Percentiles rank a stretch among this genome's conserved stretches.
Conservation (phyloP, 805 yeast species). For the Blastobotrys muscicola region DNA sequence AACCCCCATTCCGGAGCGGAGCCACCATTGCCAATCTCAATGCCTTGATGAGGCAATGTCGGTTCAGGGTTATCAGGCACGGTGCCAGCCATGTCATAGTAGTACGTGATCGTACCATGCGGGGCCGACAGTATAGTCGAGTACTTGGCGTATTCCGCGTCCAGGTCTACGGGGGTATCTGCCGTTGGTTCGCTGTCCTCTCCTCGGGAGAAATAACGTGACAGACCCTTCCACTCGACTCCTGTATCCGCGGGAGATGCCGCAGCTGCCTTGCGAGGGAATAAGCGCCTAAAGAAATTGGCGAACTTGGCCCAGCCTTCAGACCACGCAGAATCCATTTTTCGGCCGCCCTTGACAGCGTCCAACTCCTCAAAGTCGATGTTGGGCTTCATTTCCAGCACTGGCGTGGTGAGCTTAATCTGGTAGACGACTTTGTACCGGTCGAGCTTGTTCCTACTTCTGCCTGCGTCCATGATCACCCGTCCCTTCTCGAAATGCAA, state of each 20-base stretch:
- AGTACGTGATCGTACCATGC: conserved; percentile 44
- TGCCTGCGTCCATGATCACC: conserved; percentile 49
- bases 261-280: no score
- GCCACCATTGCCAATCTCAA: conserved; percentile 50
- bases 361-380: conserved; percentile 42
- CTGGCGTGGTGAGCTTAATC: conserved; percentile 42
- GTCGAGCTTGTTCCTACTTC: conserved; percentile 46
- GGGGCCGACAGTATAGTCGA: conserved; percentile 60
- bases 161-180: conserved; percentile 23
- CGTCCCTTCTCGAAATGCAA: conserved; percentile 45
- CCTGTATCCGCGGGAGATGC: neutral
- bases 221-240: conserved; percentile 65
- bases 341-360: neutral
- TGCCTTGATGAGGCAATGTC: conserved; percentile 28
- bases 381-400: conserved; percentile 59
- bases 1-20: conserved; percentile 51
- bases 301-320: neutral
- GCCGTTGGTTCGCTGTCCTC: conserved; percentile 28
- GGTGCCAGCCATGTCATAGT: conserved; percentile 63
- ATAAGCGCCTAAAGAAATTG: neutral
- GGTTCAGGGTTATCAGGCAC: conserved; percentile 37
- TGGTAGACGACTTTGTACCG: conserved; percentile 39
- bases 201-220: conserved; percentile 38
- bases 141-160: conserved; percentile 73
- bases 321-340: neutral